Conservation (phyloP, 306 rosid genomes). For the Sechiopsis laciniata region DNA sequence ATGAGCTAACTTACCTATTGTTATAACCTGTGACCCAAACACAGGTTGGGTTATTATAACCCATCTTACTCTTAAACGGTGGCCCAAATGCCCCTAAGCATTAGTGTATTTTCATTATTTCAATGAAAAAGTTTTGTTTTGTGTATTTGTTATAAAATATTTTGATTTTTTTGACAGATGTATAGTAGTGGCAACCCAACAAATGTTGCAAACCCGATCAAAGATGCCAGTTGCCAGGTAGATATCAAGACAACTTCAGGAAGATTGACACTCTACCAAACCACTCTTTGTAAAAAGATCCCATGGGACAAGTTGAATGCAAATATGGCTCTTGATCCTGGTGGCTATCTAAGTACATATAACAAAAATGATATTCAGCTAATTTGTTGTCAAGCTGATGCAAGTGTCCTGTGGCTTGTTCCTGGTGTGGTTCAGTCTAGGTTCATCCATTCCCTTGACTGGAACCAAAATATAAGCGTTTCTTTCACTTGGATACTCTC, state of each 20-base stretch:
- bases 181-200: slow-evolving; percentile 99
- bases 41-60: no score
- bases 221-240: slow-evolving; percentile 82
- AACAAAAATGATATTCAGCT: slow-evolving; percentile 79
- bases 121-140: not conserved
- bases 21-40: no score
- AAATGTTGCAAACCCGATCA: slow-evolving; percentile 89
- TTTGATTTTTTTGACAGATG: slow-evolving; percentile 47
- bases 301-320: slow-evolving; percentile 50
- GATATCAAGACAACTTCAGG: slow-evolving; percentile 81
- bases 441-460: slow-evolving; percentile 67
- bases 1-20: no score
- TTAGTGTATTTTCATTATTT: not conserved
- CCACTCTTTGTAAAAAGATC: slow-evolving; percentile 75
- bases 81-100: slow-evolving; percentile 10
- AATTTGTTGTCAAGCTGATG: slow-evolving; percentile 97
- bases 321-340: slow-evolving; percentile 49
- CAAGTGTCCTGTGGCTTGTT: slow-evolving; percentile 83
- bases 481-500: slow-evolving; percentile 64
- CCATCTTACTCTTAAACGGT: slow-evolving; percentile 38
- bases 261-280: slow-evolving; percentile 76
- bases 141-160: not conserved
- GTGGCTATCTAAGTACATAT: slow-evolving; percentile 56
- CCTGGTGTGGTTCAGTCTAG: slow-evolving; percentile 62
- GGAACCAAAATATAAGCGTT: slow-evolving; percentile 51